Percentiles rank a stretch among this genome's conserved stretches.
Conservation (phyloP, 2,329 filamentous ascomycete species). For the Penicillium sp. region DNA sequence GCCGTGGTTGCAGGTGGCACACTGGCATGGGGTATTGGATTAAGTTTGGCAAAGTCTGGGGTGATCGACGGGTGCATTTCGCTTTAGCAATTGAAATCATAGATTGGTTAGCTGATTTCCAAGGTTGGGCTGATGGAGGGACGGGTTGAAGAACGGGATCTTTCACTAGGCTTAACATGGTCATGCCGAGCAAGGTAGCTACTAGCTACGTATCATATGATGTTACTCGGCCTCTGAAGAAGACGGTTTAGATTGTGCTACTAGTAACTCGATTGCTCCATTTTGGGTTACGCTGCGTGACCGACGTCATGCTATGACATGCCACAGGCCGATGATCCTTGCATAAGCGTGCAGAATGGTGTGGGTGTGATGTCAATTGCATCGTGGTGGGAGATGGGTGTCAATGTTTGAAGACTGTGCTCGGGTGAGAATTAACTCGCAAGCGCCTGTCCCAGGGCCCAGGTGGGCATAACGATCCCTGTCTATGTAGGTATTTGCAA, state of each 20-base stretch:
- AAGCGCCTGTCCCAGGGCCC: no score
- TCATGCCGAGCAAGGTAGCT: not conserved
- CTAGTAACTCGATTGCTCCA: not conserved
- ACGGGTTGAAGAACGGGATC: not conserved
- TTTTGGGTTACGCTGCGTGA: not conserved
- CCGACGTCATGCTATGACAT: conserved; percentile 9
- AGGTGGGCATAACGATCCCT: no score
- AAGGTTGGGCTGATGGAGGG: not conserved
- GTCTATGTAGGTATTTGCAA: no score
- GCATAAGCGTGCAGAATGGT: conserved; percentile 10
- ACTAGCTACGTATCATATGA: not conserved
- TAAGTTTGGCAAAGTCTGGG: conserved; percentile 7
- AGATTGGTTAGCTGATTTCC: not conserved
- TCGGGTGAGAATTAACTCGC: no score
- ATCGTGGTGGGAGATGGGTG: not conserved
- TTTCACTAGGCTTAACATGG: conserved; percentile 1
- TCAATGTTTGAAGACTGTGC: no score
- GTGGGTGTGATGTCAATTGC: not conserved
- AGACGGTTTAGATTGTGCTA: not conserved
- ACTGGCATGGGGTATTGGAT: not conserved
- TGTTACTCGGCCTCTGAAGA: not conserved
- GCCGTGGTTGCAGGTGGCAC: not conserved
- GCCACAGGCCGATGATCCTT: conserved; percentile 9
- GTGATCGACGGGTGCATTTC: conserved; percentile 1
- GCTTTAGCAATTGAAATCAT: not conserved